Evolutionary conservation across 371 early-diverging fungal genomes (phyloP).

Genomic region (Phascolomyces articulosus): DNA sequence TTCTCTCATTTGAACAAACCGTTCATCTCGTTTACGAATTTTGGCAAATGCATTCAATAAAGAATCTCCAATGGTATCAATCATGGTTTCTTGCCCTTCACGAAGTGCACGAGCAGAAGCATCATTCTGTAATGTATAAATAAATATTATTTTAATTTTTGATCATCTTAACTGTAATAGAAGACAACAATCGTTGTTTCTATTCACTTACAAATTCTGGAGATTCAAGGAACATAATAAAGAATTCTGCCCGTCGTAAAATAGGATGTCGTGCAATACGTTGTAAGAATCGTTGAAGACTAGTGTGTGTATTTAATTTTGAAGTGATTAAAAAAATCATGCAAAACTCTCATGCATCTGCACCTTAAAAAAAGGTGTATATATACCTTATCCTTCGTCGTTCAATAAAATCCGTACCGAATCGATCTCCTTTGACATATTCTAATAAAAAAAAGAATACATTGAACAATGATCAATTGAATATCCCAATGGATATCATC

Average conservation of each 20-base stretch:
- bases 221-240: conserved; percentile 83
- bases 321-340: background rate
- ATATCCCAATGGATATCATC: no score
- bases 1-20: conserved; percentile 83
- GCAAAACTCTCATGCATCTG: no score
- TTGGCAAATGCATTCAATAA: conserved; percentile 90
- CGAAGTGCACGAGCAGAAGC: conserved; percentile 50
- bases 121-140: conserved; percentile 41
- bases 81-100: conserved; percentile 71
- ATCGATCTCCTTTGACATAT: conserved; percentile 95
- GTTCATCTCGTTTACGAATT: conserved; percentile 85
- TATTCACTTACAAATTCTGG: conserved; percentile 71
- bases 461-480: background rate
- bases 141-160: background rate
- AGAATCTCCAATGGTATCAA: conserved; percentile 87
- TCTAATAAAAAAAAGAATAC: conserved; percentile 46
- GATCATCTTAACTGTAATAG: no score
- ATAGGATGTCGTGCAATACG: conserved; percentile 91
- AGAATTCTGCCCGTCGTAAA: conserved; percentile 66
- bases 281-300: conserved; percentile 79
- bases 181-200: no score
- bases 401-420: conserved; percentile 88
- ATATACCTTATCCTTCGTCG: conserved; percentile 63
- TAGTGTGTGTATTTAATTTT: conserved; percentile 10
- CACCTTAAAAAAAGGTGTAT: background rate